Conservation (phyloP, 129 eudicot species). For the Tanacetum coccineum region DNA sequence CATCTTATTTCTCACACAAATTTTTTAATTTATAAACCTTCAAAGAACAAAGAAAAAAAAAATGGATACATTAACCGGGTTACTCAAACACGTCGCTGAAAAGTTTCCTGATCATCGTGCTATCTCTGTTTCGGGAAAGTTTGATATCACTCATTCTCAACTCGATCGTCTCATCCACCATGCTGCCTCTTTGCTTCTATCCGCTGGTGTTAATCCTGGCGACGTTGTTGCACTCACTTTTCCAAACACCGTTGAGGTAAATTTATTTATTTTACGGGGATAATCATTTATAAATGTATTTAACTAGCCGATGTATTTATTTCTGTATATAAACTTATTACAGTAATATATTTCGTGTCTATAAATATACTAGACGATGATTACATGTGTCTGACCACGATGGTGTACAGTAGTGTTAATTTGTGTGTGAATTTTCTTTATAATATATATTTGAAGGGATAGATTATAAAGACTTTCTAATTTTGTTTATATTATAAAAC, state of each 20-base stretch:
- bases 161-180: slow-evolving; percentile 50
- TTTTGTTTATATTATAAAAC: too few relatives aligned
- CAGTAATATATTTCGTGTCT: too few relatives aligned
- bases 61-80: slow-evolving; percentile 72
- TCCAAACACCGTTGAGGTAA: slow-evolving; percentile 92
- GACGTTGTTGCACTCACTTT: slow-evolving; percentile 96
- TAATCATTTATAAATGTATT: too few relatives aligned
- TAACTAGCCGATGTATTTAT: too few relatives aligned
- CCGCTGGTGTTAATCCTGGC: slow-evolving; percentile 74
- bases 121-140: slow-evolving; percentile 63
- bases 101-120: slow-evolving; percentile 74
- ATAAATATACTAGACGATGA: too few relatives aligned
- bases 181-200: slow-evolving; percentile 56
- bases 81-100: slow-evolving; percentile 48
- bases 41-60: background rate
- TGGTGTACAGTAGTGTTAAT: too few relatives aligned
- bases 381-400: too few relatives aligned
- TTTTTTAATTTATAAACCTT: background rate
- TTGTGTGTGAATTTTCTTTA: too few relatives aligned
- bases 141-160: slow-evolving; percentile 59
- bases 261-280: background rate
- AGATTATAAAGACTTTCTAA: too few relatives aligned
- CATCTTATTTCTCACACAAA: background rate
- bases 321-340: too few relatives aligned
- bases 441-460: too few relatives aligned